These are phyloP conservation scores for Jackrogersella minutella DNA, from an alignment of 495 filamentous ascomycete genomes.

Conservation along the genomic window DNA sequence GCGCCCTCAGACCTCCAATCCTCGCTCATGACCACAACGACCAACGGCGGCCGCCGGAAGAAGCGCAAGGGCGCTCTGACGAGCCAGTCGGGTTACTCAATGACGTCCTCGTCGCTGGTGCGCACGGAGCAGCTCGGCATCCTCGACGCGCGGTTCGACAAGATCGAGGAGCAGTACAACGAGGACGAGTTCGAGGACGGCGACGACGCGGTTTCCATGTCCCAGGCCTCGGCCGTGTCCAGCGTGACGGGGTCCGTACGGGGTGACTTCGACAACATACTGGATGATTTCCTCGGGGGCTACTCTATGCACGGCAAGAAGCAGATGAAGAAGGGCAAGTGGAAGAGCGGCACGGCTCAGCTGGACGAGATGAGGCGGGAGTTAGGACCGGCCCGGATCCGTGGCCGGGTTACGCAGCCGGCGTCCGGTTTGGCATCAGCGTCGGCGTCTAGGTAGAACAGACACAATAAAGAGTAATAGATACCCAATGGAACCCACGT, in stretches of 20 bases:
- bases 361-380: slow-evolving; percentile 88
- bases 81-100: slow-evolving; percentile 90
- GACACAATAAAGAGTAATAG: slow-evolving; percentile 11
- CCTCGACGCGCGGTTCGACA: slow-evolving; percentile 90
- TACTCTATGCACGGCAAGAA: slow-evolving; percentile 81
- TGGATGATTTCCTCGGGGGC: slow-evolving; percentile 90
- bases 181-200: slow-evolving; percentile 59
- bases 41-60: slow-evolving; percentile 76
- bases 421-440: slow-evolving; percentile 23
- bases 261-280: slow-evolving; percentile 82
- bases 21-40: slow-evolving; percentile 80
- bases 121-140: slow-evolving; percentile 88
- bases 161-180: slow-evolving; percentile 77
- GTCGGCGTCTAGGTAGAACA: slow-evolving; percentile 27
- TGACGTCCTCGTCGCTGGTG: slow-evolving; percentile 89
- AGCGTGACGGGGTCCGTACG: slow-evolving; percentile 65
- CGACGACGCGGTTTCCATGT: slow-evolving; percentile 53
- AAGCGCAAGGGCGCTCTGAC: slow-evolving; percentile 92
- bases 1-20: slow-evolving; percentile 68
- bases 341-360: slow-evolving; percentile 82
- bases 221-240: slow-evolving; percentile 56
- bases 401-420: slow-evolving; percentile 29
- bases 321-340: slow-evolving; percentile 82
- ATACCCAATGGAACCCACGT: slow-evolving; percentile 16
- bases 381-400: slow-evolving; percentile 74